Conservation (phyloP, 2,329 filamentous ascomycete genomes). For the Paecilomyces sp. region DNA sequence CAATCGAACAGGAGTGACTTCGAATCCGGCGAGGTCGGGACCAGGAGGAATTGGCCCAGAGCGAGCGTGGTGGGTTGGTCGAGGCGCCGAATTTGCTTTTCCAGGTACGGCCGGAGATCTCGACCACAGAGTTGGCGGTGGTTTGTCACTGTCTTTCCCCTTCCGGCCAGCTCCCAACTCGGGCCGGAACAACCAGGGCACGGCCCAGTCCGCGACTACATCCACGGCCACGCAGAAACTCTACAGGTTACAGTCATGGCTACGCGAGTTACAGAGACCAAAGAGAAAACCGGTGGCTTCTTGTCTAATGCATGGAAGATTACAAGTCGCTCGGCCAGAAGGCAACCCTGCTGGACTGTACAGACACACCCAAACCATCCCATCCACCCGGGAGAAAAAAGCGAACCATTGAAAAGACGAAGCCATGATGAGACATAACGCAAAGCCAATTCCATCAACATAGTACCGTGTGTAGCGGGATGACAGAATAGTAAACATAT, state of each 20-base stretch:
- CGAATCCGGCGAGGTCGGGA: not conserved
- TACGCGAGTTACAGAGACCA: not conserved
- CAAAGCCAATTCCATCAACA: slow-evolving; percentile 3
- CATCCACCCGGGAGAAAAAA: slow-evolving; percentile 3
- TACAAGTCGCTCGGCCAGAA: slow-evolving; percentile 3
- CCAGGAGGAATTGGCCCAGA: not conserved
- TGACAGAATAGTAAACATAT: not conserved
- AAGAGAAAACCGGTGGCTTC: slow-evolving; percentile 1
- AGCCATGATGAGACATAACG: slow-evolving; percentile 1
- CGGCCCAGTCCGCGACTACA: not conserved
- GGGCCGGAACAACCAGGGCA: not conserved
- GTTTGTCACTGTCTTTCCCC: not conserved
- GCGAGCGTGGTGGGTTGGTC: not conserved
- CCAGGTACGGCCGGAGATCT: not conserved
- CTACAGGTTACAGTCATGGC: not conserved
- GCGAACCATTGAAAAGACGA: not conserved
- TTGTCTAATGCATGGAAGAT: slow-evolving; percentile 1
- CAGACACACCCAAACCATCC: slow-evolving; percentile 9
- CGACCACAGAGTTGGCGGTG: not conserved
- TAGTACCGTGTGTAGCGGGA: not conserved
- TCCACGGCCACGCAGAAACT: not conserved
- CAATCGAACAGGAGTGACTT: not conserved
- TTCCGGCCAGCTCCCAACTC: not conserved
- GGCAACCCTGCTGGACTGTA: slow-evolving; percentile 13
- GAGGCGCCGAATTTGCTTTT: not conserved